Conservation (phyloP, 2,329 filamentous ascomycete species). For the Zymoseptoria brevis region DNA sequence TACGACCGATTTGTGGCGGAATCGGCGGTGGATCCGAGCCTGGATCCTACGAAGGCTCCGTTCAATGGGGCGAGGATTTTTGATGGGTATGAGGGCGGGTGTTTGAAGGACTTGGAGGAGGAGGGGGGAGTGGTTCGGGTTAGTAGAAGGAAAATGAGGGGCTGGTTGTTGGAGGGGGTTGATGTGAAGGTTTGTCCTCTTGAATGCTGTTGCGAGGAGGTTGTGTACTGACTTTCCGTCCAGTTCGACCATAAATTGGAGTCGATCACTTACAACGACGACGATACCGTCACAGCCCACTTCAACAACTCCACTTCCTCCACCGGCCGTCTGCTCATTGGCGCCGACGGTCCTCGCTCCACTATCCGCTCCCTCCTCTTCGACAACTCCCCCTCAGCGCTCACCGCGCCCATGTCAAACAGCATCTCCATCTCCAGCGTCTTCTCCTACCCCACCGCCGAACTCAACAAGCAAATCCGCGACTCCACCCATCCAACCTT, state of each 20-base stretch:
- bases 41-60: slow-evolving; percentile 9
- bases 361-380: slow-evolving; percentile 15
- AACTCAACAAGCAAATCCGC: slow-evolving; percentile 9
- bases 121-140: slow-evolving; percentile 9
- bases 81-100: slow-evolving; percentile 12
- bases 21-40: slow-evolving; percentile 11
- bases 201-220: too few relatives aligned
- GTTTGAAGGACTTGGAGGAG: slow-evolving; percentile 11
- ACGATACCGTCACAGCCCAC: slow-evolving; percentile 9
- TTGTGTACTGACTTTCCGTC: background rate
- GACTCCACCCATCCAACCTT: slow-evolving; percentile 13
- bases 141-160: slow-evolving; percentile 12
- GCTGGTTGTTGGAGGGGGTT: slow-evolving; percentile 10
- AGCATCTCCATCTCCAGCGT: slow-evolving; percentile 12
- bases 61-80: slow-evolving; percentile 13
- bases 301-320: slow-evolving; percentile 13
- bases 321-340: slow-evolving; percentile 17
- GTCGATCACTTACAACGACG: slow-evolving; percentile 4
- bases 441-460: slow-evolving; percentile 12
- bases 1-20: slow-evolving; percentile 5
- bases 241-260: slow-evolving; percentile 5
- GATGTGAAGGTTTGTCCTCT: slow-evolving; percentile 9
- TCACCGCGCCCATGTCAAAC: background rate
- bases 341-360: slow-evolving; percentile 19
- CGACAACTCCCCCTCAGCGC: background rate